Base-by-base conservation (phyloP, 306 rosid species). In the Quercus bicolor region DNA sequence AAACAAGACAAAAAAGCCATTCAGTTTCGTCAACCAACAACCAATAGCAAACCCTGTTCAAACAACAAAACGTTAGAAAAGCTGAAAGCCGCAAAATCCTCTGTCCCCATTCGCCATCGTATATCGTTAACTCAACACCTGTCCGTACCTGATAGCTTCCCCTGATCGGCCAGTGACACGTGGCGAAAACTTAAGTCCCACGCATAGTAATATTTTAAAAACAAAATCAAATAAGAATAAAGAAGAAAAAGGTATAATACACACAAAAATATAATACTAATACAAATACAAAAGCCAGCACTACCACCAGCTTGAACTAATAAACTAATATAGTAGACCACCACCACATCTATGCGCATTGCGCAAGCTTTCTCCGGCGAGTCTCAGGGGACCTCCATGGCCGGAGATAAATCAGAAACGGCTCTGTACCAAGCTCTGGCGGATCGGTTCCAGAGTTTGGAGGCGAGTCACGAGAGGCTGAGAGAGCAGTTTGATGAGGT, bases 401-500 rank as follows among this genome's bases (percentile, higher is more conserved):
- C 70, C 55, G 75, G 65, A 26, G 73, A 40, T 7, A 77, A 72
- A 59, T 40, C 68, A 5, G 70, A 62, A 68, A 77, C 61, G 11
- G 20, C 16, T 4, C 18, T 66, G 1, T 83, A 79, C 82, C 55
- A 53, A 16, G 68, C 57, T 23, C 84, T 92, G 23, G 73, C 55
- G 62, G 82, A 86, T 84, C 87, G 95, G 64, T 87, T 81, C 43
- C 89, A 56, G 83, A 85, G 78, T 68, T 61, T 92, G 79, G 95
- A 92, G 85, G 86, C 78, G 71, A 85, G 82, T 21, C 87, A 90
- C 54, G 62, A 69, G 45, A 77, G 82, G 76, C 85, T 92, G 33
- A 69, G 52, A 26, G 86, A 87, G 12, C 77, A 89, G 84, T 65
- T 92, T 64, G 62, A 79, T 8, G 77, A 84, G 80, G 65, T 90